Base-by-base conservation (phyloP, 805 yeast species). In the Wickerhamiella australiensis region DNA sequence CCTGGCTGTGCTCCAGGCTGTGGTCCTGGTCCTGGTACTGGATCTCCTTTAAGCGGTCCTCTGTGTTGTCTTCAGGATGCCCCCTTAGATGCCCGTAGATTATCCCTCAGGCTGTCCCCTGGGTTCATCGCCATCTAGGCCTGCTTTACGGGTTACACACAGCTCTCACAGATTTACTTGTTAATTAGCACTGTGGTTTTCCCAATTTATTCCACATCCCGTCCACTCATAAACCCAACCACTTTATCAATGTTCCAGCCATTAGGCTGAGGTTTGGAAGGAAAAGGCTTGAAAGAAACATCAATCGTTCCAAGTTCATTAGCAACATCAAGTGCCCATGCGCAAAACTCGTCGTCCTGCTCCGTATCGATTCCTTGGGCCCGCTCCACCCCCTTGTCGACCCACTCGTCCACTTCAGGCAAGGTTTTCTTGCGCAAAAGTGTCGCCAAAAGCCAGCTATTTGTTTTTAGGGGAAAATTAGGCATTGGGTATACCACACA, bases 331-430 rank as follows among this genome's bases (percentile, higher is more conserved):
- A 73, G 63, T 35, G 90, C 85, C 81, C 87, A 80, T 44, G 72
- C 71, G n/a, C 85, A 75, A 44, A 83, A 70, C 38, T 78, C 80
- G 55, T 82, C 85, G 50, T 57, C 61, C 2, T 50, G 42, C 1
- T 31, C 53, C 12, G 43, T 48, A 31, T 53, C 52, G 9, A 53
- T 42, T 53, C 77, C 81, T n/a, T 56, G 58, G 5, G 57, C 56
- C 6, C 64, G 54, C 13, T 53, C 59, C 46, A 55, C 59, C 36
- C 57, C 76, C 18, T 67, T 64, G 29, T 71, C 71, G 6, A 87
- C 75, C 96, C 97, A 90, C 43, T 78, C 83, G 47, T 79, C 84
- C 2, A 90, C 94, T 54, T 88, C 96, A 0, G 98, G 97, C 9
- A 85, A 68, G 46, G 82, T 81, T 61, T 88, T 90, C 62, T 88